Conservation (phyloP, 2,329 filamentous ascomycete genomes). For the Scedosporium apiospermum region DNA sequence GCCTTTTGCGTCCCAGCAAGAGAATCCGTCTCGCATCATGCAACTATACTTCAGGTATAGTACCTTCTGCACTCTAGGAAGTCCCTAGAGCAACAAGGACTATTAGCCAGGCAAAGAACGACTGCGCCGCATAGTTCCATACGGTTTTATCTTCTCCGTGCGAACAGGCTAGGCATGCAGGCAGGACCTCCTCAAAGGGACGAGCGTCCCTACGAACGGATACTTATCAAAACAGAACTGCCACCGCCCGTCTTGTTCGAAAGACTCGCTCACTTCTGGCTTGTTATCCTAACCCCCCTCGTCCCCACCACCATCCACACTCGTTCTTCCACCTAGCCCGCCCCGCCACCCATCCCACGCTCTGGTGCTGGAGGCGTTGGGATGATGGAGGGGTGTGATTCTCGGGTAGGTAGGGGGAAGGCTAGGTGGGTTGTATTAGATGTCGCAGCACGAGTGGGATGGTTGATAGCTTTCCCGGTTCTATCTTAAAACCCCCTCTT, state of each 20-base stretch:
- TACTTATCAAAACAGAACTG: neutral
- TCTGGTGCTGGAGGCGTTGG: neutral
- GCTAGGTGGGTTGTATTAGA: neutral
- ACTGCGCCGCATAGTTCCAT: neutral
- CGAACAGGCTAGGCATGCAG: neutral
- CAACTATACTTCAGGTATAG: neutral
- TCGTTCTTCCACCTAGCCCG: neutral
- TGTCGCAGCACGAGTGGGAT: neutral
- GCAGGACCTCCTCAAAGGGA: neutral
- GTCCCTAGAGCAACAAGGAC: neutral
- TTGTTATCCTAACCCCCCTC: neutral
- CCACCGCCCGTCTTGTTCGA: neutral
- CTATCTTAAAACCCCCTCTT: neutral
- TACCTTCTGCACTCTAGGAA: neutral
- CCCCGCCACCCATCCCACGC: neutral
- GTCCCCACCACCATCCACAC: neutral
- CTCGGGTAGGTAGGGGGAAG: slow-evolving; percentile 1
- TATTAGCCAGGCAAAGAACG: neutral
- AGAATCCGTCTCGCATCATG: neutral
- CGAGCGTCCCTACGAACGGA: neutral
- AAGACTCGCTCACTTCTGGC: neutral
- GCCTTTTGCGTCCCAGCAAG: neutral
- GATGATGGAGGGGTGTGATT: neutral
- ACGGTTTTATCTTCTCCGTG: neutral
- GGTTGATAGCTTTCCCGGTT: neutral